A percentile compares a stretch with the other conserved stretches of the same genome.
Evolutionary conservation across 306 rosid genomes (phyloP).

Genomic region (Cicer yamashitae): DNA sequence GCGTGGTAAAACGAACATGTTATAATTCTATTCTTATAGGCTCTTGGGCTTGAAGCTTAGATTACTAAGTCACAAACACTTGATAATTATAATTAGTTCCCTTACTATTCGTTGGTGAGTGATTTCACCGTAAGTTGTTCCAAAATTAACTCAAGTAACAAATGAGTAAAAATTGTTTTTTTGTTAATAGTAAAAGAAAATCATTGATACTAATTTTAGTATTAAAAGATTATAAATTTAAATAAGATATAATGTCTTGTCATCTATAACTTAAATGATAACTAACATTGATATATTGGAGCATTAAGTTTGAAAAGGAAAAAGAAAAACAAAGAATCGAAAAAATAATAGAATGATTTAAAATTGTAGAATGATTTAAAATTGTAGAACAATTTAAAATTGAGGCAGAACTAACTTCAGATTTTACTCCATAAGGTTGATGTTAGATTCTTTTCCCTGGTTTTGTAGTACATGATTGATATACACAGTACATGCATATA

Average conservation of each 20-base stretch:
- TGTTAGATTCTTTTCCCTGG: neutral
- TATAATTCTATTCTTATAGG: neutral
- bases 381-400: neutral
- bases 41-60: neutral
- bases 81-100: too few relatives aligned
- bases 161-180: too few relatives aligned
- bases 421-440: neutral
- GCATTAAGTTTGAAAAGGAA: too few relatives aligned
- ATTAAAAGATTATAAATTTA: too few relatives aligned
- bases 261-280: too few relatives aligned
- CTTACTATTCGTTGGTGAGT: neutral
- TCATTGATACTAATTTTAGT: too few relatives aligned
- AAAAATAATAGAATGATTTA: too few relatives aligned
- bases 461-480: neutral
- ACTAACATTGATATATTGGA: too few relatives aligned
- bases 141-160: neutral
- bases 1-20: neutral
- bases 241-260: too few relatives aligned
- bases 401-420: neutral
- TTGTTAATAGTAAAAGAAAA: too few relatives aligned
- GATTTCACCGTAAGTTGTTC: neutral
- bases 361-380: neutral
- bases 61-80: neutral
- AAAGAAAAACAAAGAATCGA: too few relatives aligned
- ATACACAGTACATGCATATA: conserved; percentile 11